These are phyloP conservation scores for Daldinia eschscholtzii DNA, from an alignment of 2,329 filamentous ascomycete species.

Conservation along the genomic window DNA sequence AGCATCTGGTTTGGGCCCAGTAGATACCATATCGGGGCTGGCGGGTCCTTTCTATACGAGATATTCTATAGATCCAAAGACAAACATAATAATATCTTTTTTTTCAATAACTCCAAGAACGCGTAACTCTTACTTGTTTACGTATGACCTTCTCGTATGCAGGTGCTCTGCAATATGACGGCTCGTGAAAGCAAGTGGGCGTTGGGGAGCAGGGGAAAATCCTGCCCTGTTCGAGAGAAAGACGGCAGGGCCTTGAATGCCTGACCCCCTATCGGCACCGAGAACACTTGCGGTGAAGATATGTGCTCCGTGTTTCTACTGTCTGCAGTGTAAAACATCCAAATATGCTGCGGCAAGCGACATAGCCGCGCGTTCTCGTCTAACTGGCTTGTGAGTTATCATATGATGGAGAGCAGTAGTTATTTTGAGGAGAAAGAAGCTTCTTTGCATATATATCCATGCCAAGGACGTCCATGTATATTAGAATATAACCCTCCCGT, in stretches of 20 bases:
- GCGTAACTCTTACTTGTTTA: conserved; percentile 5
- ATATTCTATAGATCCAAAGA: conserved; percentile 9
- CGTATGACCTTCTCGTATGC: conserved; percentile 29
- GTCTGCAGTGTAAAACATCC: conserved; percentile 31
- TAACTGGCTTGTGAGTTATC: conserved; percentile 31
- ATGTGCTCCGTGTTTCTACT: conserved; percentile 34
- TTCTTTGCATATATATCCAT: conserved; percentile 25
- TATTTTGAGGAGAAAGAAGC: conserved; percentile 3
- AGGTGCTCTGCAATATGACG: conserved; percentile 26
- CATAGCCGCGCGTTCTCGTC: conserved; percentile 44
- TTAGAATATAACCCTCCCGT: background rate
- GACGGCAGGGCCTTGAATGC: conserved; percentile 19
- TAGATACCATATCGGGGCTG: background rate
- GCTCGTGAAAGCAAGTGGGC: conserved; percentile 27
- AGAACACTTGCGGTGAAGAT: conserved; percentile 41
- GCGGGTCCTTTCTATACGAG: conserved; percentile 5
- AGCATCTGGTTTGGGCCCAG: background rate
- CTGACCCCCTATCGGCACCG: conserved; percentile 30
- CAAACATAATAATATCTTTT: background rate
- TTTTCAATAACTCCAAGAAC: background rate
- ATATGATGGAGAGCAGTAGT: conserved; percentile 52
- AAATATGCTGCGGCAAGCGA: conserved; percentile 43
- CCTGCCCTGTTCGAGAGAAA: conserved; percentile 29
- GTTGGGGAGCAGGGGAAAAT: conserved; percentile 37
- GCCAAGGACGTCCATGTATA: conserved; percentile 6